Evolutionary conservation across 1,139 yeast species (phyloP).

Genomic region (Scheffersomyces titani): DNA sequence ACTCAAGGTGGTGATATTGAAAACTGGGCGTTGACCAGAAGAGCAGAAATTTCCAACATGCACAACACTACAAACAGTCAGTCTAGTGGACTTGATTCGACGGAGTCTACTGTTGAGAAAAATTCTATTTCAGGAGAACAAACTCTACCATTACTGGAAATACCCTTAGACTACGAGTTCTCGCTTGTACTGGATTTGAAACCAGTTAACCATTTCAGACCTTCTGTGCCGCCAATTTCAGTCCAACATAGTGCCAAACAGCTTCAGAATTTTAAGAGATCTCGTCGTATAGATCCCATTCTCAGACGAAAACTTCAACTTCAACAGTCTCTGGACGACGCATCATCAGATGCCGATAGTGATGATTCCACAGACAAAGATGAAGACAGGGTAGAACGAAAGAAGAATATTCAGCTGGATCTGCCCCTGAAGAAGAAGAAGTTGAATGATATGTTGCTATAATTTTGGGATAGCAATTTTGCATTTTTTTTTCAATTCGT

Average conservation of each 20-base stretch:
- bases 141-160: constrained; percentile 12
- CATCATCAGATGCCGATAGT: constrained; percentile 1
- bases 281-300: neutral
- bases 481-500: neutral
- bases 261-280: neutral
- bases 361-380: constrained; percentile 5
- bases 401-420: constrained; percentile 8
- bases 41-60: constrained; percentile 44
- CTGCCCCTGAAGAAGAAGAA: neutral
- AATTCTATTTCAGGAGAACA: neutral
- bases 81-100: neutral
- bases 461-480: neutral
- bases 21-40: constrained; percentile 52
- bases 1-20: constrained; percentile 51
- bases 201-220: constrained; percentile 42
- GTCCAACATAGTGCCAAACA: constrained; percentile 23
- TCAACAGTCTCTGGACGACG: constrained; percentile 1
- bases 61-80: constrained; percentile 6
- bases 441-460: neutral
- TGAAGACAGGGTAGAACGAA: constrained; percentile 8
- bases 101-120: constrained; percentile 1
- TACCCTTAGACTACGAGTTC: constrained; percentile 42
- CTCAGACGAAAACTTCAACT: neutral
- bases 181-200: constrained; percentile 30
- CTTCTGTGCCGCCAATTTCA: constrained; percentile 49